Evolutionary conservation across 176 grass and related monocot species (phyloP).

Genomic region (Leersia perrieri): DNA sequence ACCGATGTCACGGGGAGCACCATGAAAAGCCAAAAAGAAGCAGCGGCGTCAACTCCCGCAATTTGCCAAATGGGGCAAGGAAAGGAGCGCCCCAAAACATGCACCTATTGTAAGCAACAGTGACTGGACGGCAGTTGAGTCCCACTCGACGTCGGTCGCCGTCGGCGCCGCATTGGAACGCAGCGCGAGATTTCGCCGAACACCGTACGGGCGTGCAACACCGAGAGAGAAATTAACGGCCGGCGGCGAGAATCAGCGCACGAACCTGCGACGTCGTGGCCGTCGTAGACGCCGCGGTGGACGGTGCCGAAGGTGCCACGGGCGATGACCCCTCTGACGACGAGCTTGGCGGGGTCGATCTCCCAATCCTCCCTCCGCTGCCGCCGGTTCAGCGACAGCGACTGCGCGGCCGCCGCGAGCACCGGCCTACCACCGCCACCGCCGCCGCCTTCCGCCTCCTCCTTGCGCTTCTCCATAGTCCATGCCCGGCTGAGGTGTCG

Average conservation of each 20-base stretch:
- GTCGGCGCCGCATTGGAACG: background rate
- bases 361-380: constrained; percentile 67
- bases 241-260: background rate
- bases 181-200: constrained; percentile 25
- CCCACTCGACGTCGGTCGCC: background rate
- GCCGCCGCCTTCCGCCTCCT: constrained; percentile 33
- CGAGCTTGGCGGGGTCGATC: constrained; percentile 76
- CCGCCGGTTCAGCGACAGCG: background rate
- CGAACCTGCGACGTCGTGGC: constrained; percentile 87
- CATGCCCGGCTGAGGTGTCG: constrained; percentile 72
- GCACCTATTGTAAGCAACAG: background rate
- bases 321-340: constrained; percentile 77
- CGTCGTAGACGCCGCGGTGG: constrained; percentile 92
- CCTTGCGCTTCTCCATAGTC: constrained; percentile 95
- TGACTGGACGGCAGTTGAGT: background rate
- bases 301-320: constrained; percentile 95
- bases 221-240: too few species aligned
- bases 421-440: background rate
- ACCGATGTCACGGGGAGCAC: constrained; percentile 38
- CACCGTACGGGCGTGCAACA: background rate
- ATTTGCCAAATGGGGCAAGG: constrained; percentile 37
- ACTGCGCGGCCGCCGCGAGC: background rate
- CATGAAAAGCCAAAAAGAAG: constrained; percentile 19
- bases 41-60: constrained; percentile 18
- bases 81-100: background rate